Conservation (phyloP, 2,329 filamentous ascomycete species). For the Fusarium marasasianum region DNA sequence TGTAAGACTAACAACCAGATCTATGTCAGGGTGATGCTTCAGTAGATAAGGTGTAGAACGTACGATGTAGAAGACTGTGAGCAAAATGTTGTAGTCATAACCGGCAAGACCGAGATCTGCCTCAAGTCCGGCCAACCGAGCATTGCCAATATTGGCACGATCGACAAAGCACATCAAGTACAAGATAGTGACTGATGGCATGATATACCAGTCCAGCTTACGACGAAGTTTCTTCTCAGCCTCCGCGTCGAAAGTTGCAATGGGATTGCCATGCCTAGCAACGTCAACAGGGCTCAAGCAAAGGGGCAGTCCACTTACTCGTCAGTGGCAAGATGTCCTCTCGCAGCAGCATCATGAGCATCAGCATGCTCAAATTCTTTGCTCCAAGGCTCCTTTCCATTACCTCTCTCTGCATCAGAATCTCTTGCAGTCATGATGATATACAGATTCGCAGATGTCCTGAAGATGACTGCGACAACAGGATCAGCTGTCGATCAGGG, state of each 20-base stretch:
- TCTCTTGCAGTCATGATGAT: background rate
- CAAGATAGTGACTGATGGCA: slow-evolving; percentile 22
- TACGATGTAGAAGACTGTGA: slow-evolving; percentile 16
- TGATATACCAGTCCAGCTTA: slow-evolving; percentile 11
- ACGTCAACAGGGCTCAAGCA: background rate
- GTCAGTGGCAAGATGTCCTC: slow-evolving; percentile 13
- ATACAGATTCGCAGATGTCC: too few species aligned
- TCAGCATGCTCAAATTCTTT: background rate
- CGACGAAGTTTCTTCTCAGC: slow-evolving; percentile 11
- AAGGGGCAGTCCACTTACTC: background rate
- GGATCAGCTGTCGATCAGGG: background rate
- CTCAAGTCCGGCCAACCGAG: slow-evolving; percentile 61
- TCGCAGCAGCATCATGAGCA: slow-evolving; percentile 9
- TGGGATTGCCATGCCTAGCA: slow-evolving; percentile 4
- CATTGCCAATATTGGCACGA: slow-evolving; percentile 75
- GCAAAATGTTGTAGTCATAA: slow-evolving; percentile 31
- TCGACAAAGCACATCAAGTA: slow-evolving; percentile 73
- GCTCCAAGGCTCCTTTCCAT: background rate
- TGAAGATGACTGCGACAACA: background rate
- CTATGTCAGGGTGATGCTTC: background rate
- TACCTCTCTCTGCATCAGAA: slow-evolving; percentile 4
- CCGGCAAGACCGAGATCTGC: slow-evolving; percentile 67
- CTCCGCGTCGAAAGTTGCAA: background rate
- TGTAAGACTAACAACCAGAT: slow-evolving; percentile 53
- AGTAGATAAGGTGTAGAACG: background rate